A percentile compares a stretch with the other conserved stretches of the same genome.
Conservation (phyloP, 23 red algal species). For the Gracilariopsis chorda region DNA sequence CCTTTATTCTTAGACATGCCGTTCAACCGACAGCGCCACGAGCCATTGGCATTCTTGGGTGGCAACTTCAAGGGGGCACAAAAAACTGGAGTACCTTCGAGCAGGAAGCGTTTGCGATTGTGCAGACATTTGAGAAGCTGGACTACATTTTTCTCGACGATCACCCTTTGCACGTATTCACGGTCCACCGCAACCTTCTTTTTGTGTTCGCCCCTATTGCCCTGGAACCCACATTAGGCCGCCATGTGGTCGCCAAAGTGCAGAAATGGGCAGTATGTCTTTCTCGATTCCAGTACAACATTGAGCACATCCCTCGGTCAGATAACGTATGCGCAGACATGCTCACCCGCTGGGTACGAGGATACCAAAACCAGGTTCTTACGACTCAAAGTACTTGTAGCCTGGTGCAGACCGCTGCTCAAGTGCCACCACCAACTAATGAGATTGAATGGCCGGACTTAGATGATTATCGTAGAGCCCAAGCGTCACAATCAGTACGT, state of each 20-base stretch:
- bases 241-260: not conserved
- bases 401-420: not conserved
- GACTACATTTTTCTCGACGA: not conserved
- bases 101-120: not conserved
- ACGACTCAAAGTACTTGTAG: not conserved
- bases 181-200: not conserved
- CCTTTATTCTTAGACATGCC: not conserved
- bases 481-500: not conserved
- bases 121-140: conserved; percentile 17
- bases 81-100: not conserved
- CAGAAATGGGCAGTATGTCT: not conserved
- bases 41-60: not conserved
- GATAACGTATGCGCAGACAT: not conserved
- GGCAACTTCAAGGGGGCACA: not conserved
- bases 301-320: not conserved
- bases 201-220: conserved; percentile 15
- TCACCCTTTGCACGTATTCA: not conserved
- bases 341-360: not conserved
- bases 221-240: not conserved
- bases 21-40: not conserved
- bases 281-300: not conserved
- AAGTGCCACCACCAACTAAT: not conserved
- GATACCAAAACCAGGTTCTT: not conserved
- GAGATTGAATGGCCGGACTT: conserved; percentile 19
- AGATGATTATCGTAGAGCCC: not conserved